Percentiles rank a stretch among this genome's conserved stretches.
Evolutionary conservation across 164 flowering plant genomes (phyloP).

Genomic region (Sextonia rubra): DNA sequence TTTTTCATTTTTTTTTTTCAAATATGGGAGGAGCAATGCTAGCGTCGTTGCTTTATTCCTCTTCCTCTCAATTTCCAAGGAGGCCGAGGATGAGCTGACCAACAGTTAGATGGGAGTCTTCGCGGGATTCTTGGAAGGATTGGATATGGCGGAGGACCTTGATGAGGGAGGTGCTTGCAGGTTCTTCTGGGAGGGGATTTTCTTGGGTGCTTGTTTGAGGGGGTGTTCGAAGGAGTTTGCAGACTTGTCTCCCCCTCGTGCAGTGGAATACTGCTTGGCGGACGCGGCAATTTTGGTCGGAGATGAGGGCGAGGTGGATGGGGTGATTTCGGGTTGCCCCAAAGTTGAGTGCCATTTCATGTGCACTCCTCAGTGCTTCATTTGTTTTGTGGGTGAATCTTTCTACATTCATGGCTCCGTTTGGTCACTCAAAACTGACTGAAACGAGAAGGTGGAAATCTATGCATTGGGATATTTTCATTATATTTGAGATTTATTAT

Average conservation of each 20-base stretch:
- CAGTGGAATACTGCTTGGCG: constrained; percentile 53
- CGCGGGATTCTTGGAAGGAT: constrained; percentile 53
- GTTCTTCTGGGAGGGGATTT: constrained; percentile 70
- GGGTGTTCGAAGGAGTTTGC: constrained; percentile 60
- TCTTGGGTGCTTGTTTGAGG: constrained; percentile 51
- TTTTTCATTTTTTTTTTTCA: too few relatives aligned
- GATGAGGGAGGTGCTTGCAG: constrained; percentile 57
- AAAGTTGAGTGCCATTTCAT: constrained; percentile 47
- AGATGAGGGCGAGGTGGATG: constrained; percentile 44
- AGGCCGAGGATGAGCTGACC: constrained; percentile 74
- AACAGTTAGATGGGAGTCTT: constrained; percentile 67
- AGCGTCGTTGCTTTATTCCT: too few relatives aligned
- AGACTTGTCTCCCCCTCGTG: constrained; percentile 51
- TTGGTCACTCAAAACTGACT: too few relatives aligned
- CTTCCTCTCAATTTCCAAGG: constrained; percentile 79
- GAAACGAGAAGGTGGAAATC: too few relatives aligned
- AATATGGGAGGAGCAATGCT: too few relatives aligned
- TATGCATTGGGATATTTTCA: too few relatives aligned
- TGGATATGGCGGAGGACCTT: constrained; percentile 65
- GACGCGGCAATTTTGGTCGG: constrained; percentile 61
- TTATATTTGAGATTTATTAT: too few relatives aligned
- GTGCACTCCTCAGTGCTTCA: constrained; percentile 59
- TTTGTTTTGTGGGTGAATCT: constrained; percentile 87
- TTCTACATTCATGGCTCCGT: constrained; percentile 70
- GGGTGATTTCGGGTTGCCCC: constrained; percentile 74